Evolutionary conservation across 495 filamentous ascomycete species (phyloP).

Genomic region (Podospora sp.): DNA sequence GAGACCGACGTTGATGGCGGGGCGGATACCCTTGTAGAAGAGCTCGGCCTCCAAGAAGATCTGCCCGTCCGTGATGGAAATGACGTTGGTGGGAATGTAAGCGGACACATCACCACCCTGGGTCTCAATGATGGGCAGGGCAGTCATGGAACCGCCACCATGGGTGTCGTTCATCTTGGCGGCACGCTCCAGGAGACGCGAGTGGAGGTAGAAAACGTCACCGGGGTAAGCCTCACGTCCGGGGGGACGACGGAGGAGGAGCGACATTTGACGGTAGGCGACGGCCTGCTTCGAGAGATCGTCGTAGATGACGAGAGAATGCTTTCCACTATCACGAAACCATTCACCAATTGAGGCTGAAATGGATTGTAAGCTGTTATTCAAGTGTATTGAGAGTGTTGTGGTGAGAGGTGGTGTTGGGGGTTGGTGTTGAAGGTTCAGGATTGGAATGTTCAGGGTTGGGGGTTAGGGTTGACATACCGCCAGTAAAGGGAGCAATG

Average conservation of each 20-base stretch:
- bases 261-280: slow-evolving; percentile 99
- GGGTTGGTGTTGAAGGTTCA: too few species aligned
- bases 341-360: slow-evolving; percentile 52
- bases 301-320: slow-evolving; percentile 92
- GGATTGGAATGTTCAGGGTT: too few species aligned
- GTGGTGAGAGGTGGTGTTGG: not conserved
- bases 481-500: slow-evolving; percentile 86
- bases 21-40: slow-evolving; percentile 99
- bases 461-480: too few species aligned
- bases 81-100: slow-evolving; percentile 99
- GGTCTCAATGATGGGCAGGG: slow-evolving; percentile 98
- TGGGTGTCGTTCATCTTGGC: slow-evolving; percentile 98
- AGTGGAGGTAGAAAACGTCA: slow-evolving; percentile 99
- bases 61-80: slow-evolving; percentile 99
- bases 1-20: slow-evolving; percentile 99
- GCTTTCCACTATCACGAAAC: slow-evolving; percentile 91
- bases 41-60: slow-evolving; percentile 99
- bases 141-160: slow-evolving; percentile 95
- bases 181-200: slow-evolving; percentile 97
- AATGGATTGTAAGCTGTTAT: not conserved
- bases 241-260: slow-evolving; percentile 96
- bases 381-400: not conserved
- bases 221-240: slow-evolving; percentile 99
- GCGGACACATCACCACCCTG: slow-evolving; percentile 99
- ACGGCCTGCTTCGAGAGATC: slow-evolving; percentile 99